These are phyloP conservation scores for Claviceps citrina DNA, from an alignment of 2,329 filamentous ascomycete genomes.

Conservation along the genomic window DNA sequence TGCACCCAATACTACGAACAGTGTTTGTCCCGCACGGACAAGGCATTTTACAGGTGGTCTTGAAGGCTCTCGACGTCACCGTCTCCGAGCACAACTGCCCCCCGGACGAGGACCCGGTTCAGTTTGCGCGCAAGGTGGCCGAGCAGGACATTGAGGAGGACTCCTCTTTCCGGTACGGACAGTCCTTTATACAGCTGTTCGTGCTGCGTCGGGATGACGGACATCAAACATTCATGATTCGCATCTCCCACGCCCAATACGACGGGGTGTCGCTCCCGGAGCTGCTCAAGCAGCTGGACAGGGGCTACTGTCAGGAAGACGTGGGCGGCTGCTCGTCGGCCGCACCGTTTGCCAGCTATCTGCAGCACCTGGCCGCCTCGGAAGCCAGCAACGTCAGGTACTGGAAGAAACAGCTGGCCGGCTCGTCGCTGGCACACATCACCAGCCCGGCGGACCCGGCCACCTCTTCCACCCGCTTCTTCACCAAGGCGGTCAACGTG, in stretches of 20 bases:
- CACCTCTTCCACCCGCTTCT: conserved; percentile 11
- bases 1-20: conserved; percentile 50
- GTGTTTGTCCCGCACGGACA: conserved; percentile 41
- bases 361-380: conserved; percentile 27
- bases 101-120: conserved; percentile 13
- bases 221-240: neutral
- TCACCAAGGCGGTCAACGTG: conserved; percentile 14
- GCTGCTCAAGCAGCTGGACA: conserved; percentile 45
- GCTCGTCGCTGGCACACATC: conserved; percentile 32
- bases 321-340: conserved; percentile 19
- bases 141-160: neutral
- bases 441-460: conserved; percentile 5
- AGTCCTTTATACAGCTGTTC: conserved; percentile 44
- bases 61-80: conserved; percentile 33
- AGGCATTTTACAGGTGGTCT: conserved; percentile 40
- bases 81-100: conserved; percentile 27
- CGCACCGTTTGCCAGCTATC: conserved; percentile 29
- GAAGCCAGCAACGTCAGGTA: conserved; percentile 33
- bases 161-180: conserved; percentile 31
- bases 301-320: conserved; percentile 23
- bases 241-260: conserved; percentile 1
- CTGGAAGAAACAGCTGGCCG: conserved; percentile 43
- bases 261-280: conserved; percentile 11
- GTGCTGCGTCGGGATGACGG: conserved; percentile 31
- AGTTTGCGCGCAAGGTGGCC: conserved; percentile 17